These are phyloP conservation scores for Stromatinia cepivora DNA, from an alignment of 2,329 filamentous ascomycete species.

Conservation along the genomic window DNA sequence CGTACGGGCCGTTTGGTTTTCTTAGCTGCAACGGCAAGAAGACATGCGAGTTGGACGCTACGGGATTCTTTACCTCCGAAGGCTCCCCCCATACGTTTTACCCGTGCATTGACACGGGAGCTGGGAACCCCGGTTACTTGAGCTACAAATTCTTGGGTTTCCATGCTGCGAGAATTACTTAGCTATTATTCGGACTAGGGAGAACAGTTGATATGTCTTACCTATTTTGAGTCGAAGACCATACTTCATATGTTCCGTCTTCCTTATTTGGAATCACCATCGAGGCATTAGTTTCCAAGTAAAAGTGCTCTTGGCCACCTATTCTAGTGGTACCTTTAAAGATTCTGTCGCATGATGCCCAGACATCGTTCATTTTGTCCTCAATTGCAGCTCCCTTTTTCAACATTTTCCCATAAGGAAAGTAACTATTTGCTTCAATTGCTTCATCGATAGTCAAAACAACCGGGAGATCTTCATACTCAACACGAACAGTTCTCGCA, in stretches of 20 bases:
- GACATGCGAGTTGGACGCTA: conserved; percentile 78
- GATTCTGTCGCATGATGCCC: conserved; percentile 32
- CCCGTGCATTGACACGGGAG: conserved; percentile 84
- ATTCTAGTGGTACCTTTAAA: conserved; percentile 80
- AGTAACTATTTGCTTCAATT: conserved; percentile 83
- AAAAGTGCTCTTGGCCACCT: conserved; percentile 96
- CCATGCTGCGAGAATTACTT: conserved; percentile 49
- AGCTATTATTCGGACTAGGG: neutral
- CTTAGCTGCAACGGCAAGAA: conserved; percentile 80
- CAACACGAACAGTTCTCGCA: conserved; percentile 76
- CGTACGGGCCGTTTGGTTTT: conserved; percentile 79
- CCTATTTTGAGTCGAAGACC: conserved; percentile 88
- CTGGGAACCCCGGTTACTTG: conserved; percentile 79
- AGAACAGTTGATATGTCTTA: conserved; percentile 14
- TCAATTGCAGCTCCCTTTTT: conserved; percentile 77
- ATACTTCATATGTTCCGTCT: conserved; percentile 92
- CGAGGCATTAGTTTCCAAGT: conserved; percentile 86
- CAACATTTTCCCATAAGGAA: conserved; percentile 76
- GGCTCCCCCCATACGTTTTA: conserved; percentile 90
- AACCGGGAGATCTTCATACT: conserved; percentile 85
- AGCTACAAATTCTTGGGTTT: conserved; percentile 85
- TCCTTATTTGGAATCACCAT: conserved; percentile 83
- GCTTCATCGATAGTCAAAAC: conserved; percentile 93
- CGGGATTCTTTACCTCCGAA: conserved; percentile 94
- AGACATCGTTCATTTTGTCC: conserved; percentile 45